These are phyloP conservation scores for Pleoardoris graminearum DNA, from an alignment of 2,329 filamentous ascomycete genomes.

Conservation along the genomic window DNA sequence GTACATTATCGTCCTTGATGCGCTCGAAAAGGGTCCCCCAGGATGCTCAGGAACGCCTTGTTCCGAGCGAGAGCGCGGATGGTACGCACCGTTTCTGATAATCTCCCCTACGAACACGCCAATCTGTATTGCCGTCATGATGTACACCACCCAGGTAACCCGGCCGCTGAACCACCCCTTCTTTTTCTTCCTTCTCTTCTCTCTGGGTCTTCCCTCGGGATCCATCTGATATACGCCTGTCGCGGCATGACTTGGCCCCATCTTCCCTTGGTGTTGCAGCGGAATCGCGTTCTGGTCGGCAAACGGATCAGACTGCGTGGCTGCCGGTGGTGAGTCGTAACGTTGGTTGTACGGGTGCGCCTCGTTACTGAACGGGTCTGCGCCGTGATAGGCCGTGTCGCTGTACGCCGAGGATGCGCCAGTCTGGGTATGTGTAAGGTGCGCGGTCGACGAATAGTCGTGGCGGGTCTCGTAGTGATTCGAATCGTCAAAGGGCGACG, in stretches of 20 bases:
- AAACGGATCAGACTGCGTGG: constrained; percentile 55
- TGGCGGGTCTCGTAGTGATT: constrained; percentile 57
- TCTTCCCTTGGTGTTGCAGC: constrained; percentile 47
- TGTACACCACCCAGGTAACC: constrained; percentile 80
- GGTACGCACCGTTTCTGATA: constrained; percentile 72
- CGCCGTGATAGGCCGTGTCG: constrained; percentile 62
- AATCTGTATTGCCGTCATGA: constrained; percentile 75
- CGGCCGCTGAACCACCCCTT: constrained; percentile 60
- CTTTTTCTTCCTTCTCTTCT: constrained; percentile 42
- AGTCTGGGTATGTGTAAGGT: constrained; percentile 33
- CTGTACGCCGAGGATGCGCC: constrained; percentile 59
- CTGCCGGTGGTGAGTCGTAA: constrained; percentile 53
- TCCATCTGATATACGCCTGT: constrained; percentile 41
- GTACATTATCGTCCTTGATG: not conserved
- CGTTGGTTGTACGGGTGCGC: constrained; percentile 37
- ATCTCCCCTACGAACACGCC: constrained; percentile 88
- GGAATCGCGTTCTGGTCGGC: constrained; percentile 54
- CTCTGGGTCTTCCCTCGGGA: constrained; percentile 44
- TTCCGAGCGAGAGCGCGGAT: not conserved
- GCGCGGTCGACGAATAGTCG: constrained; percentile 48
- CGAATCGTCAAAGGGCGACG: constrained; percentile 40
- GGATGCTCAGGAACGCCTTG: not conserved
- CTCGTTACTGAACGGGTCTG: constrained; percentile 20
- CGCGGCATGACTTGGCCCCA: constrained; percentile 28
- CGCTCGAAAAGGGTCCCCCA: not conserved